Evolutionary conservation across 257 asterid genomes (phyloP), one percentile per base, ranked within the genome.

Genomic region (Ajuga chamaepitys): DNA sequence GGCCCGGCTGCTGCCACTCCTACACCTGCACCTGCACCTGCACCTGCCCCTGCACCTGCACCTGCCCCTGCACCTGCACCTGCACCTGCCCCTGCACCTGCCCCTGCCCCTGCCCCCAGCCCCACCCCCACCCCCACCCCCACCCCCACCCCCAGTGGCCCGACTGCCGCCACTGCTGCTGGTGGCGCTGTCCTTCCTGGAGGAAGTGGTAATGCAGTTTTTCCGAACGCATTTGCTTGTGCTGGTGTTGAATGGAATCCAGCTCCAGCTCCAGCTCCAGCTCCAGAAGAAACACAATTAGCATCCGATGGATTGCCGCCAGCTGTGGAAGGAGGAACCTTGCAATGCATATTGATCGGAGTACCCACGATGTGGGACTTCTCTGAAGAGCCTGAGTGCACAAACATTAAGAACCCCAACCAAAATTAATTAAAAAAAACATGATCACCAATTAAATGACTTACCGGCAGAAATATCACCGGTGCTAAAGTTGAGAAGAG

Each of bases 151-250:
- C 20, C 62, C 0, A 28, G 48, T n/a, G n/a, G n/a, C 2, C 34
- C 58, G 0, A 34, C 68, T 0, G 46, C 68, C 0, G 2, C 11
- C 32, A 26, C 56, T 1, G 57, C 56, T 0, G 56, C 24, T 4
- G 20, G 9, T 0, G 45, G 46, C 1, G 69, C 79, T 55, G 71
- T 68, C 69, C 75, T 83, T 64, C 85, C 96, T 1, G 95, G 96
- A 76, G 97, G 99, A 72, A 77, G 89, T 10, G 95, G 94, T 74
- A 89, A 55, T 7, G 67, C 64, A 59, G 37, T 55, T 74, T 32
- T 78, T 34, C 20, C 80, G 26, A 67, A 32, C 21, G 62, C 57
- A 30, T 53, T 78, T 18, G 22, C 66, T 28, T 54, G 11, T 40
- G 66, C 83, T 62, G 57, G 81, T 40, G 66, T 10, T n/a, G 75